Conservation (phyloP, 768 basidiomycete species). For the Russula griseocarnosa region DNA sequence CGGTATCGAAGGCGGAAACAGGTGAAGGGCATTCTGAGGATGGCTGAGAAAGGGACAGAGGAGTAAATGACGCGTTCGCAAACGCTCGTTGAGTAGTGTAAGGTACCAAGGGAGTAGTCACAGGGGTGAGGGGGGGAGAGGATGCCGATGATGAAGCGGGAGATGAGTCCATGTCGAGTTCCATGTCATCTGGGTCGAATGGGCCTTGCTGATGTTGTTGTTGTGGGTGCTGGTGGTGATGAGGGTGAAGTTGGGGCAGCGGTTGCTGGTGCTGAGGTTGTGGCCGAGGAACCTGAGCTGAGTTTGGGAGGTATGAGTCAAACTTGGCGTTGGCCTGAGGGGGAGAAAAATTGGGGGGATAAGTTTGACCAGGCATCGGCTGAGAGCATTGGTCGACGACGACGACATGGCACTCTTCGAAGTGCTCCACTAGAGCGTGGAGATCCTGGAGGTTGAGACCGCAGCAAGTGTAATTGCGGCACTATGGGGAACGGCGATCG, state of each 20-base stretch:
- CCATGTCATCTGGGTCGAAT: slow-evolving; percentile 80
- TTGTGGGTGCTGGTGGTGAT: slow-evolving; percentile 30
- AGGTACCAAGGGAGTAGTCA: slow-evolving; percentile 42
- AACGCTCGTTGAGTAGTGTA: slow-evolving; percentile 29
- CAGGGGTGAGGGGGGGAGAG: slow-evolving; percentile 44
- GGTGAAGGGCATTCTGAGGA: slow-evolving; percentile 34
- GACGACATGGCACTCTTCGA: slow-evolving; percentile 85
- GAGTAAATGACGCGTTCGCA: slow-evolving; percentile 30
- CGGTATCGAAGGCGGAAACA: slow-evolving; percentile 50
- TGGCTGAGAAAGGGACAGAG: slow-evolving; percentile 34
- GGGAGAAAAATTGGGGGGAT: slow-evolving; percentile 22
- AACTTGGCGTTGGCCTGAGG: slow-evolving; percentile 21
- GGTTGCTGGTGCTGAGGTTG: slow-evolving; percentile 28
- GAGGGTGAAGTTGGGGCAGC: slow-evolving; percentile 32
- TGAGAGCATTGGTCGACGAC: slow-evolving; percentile 49
- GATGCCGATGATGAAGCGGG: slow-evolving; percentile 37
- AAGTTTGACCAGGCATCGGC: slow-evolving; percentile 21
- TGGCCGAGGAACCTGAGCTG: slow-evolving; percentile 11
- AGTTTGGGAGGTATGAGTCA: slow-evolving; percentile 3
- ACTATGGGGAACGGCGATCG: slow-evolving; percentile 40
- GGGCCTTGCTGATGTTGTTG: slow-evolving; percentile 39
- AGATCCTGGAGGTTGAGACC: slow-evolving; percentile 72
- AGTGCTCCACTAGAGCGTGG: slow-evolving; percentile 85
- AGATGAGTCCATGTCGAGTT: slow-evolving; percentile 57
- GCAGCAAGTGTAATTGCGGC: slow-evolving; percentile 88